phyloP scores from a whole-genome alignment of 768 basidiomycete species.

The Lactifluus hygrophoroides region DNA sequence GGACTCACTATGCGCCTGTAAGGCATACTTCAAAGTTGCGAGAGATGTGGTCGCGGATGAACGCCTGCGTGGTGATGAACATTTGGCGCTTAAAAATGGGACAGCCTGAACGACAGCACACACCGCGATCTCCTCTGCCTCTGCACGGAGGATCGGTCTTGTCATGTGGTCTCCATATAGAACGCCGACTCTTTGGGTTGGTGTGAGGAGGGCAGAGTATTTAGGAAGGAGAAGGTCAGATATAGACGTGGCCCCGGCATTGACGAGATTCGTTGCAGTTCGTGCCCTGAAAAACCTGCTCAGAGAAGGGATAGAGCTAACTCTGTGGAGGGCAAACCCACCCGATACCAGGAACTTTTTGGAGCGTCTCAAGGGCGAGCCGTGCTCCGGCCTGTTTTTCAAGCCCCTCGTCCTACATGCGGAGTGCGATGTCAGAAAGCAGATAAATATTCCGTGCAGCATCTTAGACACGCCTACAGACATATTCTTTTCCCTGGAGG shows the following conservation, averaged over 20 bases:
- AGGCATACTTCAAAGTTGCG: constrained; percentile 41
- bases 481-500: constrained; percentile 18
- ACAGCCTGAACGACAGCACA: constrained; percentile 11
- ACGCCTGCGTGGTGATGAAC: constrained; percentile 31
- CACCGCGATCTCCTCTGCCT: constrained; percentile 42
- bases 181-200: constrained; percentile 31
- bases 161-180: constrained; percentile 36
- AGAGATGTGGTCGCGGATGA: constrained; percentile 39
- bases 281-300: constrained; percentile 9
- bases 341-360: constrained; percentile 42
- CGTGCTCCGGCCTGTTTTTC: constrained; percentile 24
- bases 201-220: constrained; percentile 34
- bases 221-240: constrained; percentile 32
- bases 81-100: background rate
- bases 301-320: background rate
- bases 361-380: constrained; percentile 29
- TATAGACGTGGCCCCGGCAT: constrained; percentile 40
- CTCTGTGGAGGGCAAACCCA: constrained; percentile 22
- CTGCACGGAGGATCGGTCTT: constrained; percentile 29
- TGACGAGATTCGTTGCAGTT: constrained; percentile 38
- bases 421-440: background rate
- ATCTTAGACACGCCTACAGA: constrained; percentile 13
- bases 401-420: constrained; percentile 14
- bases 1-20: constrained; percentile 50
- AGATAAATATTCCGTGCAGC: background rate